Percentiles rank a stretch among this genome's conserved stretches.
Conservation (phyloP, 2,329 filamentous ascomycete species). For the Beauveria medogensis region DNA sequence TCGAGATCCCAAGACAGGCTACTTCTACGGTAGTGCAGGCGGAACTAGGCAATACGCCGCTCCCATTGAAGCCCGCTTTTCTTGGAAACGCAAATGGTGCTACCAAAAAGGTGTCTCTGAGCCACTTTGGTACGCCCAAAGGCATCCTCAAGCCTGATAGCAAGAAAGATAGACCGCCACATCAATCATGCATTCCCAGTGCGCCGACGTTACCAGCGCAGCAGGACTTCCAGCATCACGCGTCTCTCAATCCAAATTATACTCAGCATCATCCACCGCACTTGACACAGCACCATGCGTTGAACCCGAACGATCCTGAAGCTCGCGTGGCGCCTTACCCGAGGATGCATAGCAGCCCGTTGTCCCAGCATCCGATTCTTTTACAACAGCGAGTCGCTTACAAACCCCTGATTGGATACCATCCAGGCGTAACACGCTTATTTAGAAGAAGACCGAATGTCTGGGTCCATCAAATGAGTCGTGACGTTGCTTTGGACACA, state of each 20-base stretch:
- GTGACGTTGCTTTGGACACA: slow-evolving; percentile 17
- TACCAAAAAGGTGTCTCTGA: neutral
- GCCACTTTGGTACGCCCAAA: neutral
- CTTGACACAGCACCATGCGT: neutral
- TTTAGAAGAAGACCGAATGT: slow-evolving; percentile 16
- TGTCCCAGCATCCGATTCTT: neutral
- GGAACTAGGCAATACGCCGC: neutral
- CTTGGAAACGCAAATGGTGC: neutral
- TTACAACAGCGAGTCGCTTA: slow-evolving; percentile 6
- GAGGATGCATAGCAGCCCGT: slow-evolving; percentile 1
- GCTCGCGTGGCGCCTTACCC: slow-evolving; percentile 1
- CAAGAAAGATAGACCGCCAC: neutral
- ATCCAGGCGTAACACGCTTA: slow-evolving; percentile 14
- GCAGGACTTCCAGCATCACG: neutral
- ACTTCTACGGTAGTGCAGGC: neutral
- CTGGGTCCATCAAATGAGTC: slow-evolving; percentile 13
- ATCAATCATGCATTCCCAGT: neutral
- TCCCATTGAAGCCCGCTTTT: neutral
- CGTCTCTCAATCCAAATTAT: neutral
- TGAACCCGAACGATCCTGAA: neutral
- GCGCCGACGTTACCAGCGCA: neutral
- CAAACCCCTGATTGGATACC: slow-evolving; percentile 17
- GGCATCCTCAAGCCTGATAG: neutral
- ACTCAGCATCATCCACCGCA: neutral
- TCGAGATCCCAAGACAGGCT: neutral